Conservation (phyloP, 2,329 filamentous ascomycete species). For the Calonectria fujianensis region DNA sequence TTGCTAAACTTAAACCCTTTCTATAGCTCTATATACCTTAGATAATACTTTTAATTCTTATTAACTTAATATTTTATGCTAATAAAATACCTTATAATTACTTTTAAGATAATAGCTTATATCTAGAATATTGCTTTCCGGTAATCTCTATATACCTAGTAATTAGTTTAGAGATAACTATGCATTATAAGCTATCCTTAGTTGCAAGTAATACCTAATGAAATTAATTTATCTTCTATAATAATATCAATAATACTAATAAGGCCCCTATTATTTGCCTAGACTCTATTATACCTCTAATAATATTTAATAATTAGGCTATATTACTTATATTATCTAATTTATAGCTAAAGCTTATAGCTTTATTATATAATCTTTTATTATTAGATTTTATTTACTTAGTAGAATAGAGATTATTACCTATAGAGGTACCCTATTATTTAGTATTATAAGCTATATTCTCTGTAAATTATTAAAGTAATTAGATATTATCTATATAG, state of each 20-base stretch:
- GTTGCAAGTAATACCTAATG: neutral
- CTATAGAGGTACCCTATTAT: constrained; percentile 3
- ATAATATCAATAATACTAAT: neutral
- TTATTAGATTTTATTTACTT: neutral
- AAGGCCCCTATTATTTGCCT: neutral
- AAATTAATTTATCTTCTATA: too few relatives aligned
- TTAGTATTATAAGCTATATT: constrained; percentile 17
- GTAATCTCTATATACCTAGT: neutral
- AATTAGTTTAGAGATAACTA: neutral
- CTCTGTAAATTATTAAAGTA: constrained; percentile 24
- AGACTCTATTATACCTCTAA: neutral
- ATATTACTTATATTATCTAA: too few relatives aligned
- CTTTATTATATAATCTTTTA: neutral
- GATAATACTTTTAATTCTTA: neutral
- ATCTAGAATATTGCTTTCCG: neutral
- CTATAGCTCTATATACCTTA: neutral
- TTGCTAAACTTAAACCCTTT: neutral
- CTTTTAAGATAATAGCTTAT: too few relatives aligned
- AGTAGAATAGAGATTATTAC: neutral
- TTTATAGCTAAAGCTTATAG: neutral
- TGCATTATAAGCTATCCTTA: neutral
- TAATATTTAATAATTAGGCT: neutral
- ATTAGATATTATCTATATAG: constrained; percentile 14
- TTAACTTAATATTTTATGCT: neutral
- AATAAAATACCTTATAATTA: neutral